Conservation (phyloP, 257 asterid species). For the Vinca minor region DNA sequence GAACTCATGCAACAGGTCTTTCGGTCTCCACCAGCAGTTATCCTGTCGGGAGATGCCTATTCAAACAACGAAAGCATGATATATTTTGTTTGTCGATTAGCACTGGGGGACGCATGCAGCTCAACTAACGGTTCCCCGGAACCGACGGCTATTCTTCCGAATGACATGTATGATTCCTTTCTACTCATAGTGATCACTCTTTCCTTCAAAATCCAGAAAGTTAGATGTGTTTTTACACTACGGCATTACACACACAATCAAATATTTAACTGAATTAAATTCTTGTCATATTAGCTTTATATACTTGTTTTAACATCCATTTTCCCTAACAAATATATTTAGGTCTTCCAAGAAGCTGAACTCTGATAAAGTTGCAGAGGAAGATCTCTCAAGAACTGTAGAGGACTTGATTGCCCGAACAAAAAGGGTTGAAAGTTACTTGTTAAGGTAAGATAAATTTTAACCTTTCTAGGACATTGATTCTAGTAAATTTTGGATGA, state of each 20-base stretch:
- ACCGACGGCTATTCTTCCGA: constrained; percentile 20
- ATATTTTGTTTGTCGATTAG: constrained; percentile 50
- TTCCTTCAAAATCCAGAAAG: background rate
- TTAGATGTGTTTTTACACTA: background rate
- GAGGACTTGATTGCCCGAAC: constrained; percentile 39
- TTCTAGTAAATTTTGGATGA: background rate
- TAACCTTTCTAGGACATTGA: background rate
- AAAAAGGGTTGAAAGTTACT: constrained; percentile 41
- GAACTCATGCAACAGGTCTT: constrained; percentile 63
- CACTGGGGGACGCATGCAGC: constrained; percentile 71
- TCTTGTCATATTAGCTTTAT: no score
- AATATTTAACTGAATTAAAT: no score
- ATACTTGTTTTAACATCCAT: no score
- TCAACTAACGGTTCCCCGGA: constrained; percentile 20
- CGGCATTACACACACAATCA: no score
- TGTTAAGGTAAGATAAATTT: constrained; percentile 35
- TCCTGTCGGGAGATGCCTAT: constrained; percentile 44
- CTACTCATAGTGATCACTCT: no score
- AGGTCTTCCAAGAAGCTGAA: constrained; percentile 37
- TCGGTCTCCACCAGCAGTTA: constrained; percentile 36
- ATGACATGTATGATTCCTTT: constrained; percentile 32
- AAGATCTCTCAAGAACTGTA: constrained; percentile 31
- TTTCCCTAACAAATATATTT: constrained; percentile 4
- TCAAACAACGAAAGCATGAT: constrained; percentile 40
- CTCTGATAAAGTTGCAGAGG: constrained; percentile 24